Base-by-base conservation (phyloP, 129 eudicot species). In the Centaurea solstitialis region DNA sequence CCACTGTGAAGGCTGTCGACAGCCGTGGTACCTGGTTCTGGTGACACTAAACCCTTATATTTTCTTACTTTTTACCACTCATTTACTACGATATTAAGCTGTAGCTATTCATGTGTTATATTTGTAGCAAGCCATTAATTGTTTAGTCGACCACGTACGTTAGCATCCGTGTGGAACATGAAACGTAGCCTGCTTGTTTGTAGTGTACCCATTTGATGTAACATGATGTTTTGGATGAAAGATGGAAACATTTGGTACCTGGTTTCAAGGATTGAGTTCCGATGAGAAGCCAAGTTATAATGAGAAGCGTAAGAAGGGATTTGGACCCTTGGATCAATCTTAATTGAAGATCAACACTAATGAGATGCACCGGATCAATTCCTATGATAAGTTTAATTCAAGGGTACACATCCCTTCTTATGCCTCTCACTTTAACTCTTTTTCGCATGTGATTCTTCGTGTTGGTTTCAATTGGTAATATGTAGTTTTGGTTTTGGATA, bases 21-120 rank as follows among this genome's bases (percentile, higher is more conserved):
- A 87, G 98, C 83, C 98, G 93, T 1, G 85, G 59, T 57, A 79
- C 87, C 24, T 92, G 98, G 98, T 90, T 92, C 84, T 94, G 97
- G 98, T 94, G 92, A 94, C 65, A 57, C 65, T 47, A 47, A 53
- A 53, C 6, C 20, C 2, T 53, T 15, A 17, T 17, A 17, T 57
- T 57, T 57, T 57, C 7, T n/a, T 57, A 5, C 9, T 0, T 17
- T 57, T 57, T 57, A n/a, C 22, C 65, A 57, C 65, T 57, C 65
- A 57, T 57, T 57, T 57, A n/a, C 22, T 57, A 57, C 65, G 65
- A n/a, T n/a, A 57, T 57, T n/a, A 57, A 57, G 65, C 9, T n/a
- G 23, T n/a, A 57, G 65, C 22, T 57, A 57, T 4, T 57, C n/a
- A 57, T 57, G 9, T 57, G 65, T 57, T 17, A 57, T 57, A 8